Evolutionary conservation across 2,329 filamentous ascomycete species (phyloP).

Genomic region (Mollisiaceae sp.): DNA sequence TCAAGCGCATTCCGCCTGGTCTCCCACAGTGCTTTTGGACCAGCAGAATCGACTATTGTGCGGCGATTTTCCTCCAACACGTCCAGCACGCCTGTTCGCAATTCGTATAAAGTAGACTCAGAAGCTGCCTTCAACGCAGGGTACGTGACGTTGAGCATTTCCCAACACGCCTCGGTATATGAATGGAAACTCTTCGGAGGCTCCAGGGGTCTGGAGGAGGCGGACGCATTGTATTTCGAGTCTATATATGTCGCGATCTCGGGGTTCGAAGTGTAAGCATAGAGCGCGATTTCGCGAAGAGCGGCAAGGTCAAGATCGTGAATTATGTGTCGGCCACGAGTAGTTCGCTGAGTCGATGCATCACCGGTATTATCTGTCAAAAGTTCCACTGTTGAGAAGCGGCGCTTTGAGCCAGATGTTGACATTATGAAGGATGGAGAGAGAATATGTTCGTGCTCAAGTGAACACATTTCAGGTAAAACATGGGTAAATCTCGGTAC

Average conservation of each 20-base stretch:
- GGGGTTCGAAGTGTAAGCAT: not conserved
- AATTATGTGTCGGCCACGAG: not conserved
- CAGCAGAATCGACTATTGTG: not conserved
- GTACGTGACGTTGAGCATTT: conserved; percentile 25
- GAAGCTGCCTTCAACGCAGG: conserved; percentile 10
- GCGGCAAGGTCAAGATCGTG: not conserved
- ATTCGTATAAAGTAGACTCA: conserved; percentile 18
- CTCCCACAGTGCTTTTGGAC: conserved; percentile 22
- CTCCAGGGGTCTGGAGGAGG: conserved; percentile 1
- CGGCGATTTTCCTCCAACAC: conserved; percentile 2
- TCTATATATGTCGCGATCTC: conserved; percentile 13
- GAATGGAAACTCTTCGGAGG: conserved; percentile 20
- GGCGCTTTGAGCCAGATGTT: not conserved
- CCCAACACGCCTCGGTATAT: conserved; percentile 25
- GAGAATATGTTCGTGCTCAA: not conserved
- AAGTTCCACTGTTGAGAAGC: not conserved
- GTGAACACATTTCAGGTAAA: not conserved
- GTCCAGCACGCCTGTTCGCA: conserved; percentile 9
- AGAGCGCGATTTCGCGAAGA: conserved; percentile 4
- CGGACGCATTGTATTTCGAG: conserved; percentile 2
- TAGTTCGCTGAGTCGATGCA: not conserved
- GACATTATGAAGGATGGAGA: not conserved
- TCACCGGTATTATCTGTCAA: not conserved
- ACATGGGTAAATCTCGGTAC: not conserved
- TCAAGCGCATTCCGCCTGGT: conserved; percentile 28